Percentiles rank a stretch among this genome's conserved stretches.
These are phyloP conservation scores for Epichloe gansuensis DNA, from an alignment of 2,329 filamentous ascomycete genomes.

Conservation along the genomic window DNA sequence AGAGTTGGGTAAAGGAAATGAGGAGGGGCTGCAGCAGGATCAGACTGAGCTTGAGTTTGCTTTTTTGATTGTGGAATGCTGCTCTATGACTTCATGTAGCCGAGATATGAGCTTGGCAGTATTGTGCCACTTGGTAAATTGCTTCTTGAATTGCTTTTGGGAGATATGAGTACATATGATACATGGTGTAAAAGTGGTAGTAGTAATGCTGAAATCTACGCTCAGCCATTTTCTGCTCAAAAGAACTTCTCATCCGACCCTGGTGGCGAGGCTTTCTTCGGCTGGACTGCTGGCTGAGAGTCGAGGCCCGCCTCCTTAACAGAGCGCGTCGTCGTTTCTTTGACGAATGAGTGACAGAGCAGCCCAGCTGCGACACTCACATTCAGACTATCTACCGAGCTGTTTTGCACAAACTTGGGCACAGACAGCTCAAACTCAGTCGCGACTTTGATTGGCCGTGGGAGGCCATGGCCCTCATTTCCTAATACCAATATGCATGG, in stretches of 20 bases:
- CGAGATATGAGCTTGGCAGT: too few relatives aligned
- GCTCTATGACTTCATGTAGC: too few relatives aligned
- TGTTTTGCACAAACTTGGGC: constrained; percentile 36
- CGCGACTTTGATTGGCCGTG: constrained; percentile 47
- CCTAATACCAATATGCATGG: constrained; percentile 75
- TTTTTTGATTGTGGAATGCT: neutral
- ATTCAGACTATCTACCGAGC: constrained; percentile 76
- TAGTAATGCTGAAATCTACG: neutral
- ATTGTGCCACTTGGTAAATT: too few relatives aligned
- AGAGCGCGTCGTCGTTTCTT: constrained; percentile 10
- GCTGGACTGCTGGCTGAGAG: neutral
- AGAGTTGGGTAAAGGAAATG: too few relatives aligned
- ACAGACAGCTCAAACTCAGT: constrained; percentile 59
- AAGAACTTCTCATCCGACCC: neutral
- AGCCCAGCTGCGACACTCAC: constrained; percentile 80
- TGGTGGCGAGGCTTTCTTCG: neutral
- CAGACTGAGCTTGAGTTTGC: neutral
- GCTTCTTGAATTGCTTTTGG: neutral
- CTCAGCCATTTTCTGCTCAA: neutral
- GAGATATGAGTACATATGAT: neutral
- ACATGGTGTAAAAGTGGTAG: neutral
- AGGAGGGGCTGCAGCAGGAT: neutral
- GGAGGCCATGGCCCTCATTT: constrained; percentile 64
- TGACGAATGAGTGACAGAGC: constrained; percentile 57
- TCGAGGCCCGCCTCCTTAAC: neutral